phyloP scores from a whole-genome alignment of 805 yeast genomes.

The Candida broadrunensis region DNA sequence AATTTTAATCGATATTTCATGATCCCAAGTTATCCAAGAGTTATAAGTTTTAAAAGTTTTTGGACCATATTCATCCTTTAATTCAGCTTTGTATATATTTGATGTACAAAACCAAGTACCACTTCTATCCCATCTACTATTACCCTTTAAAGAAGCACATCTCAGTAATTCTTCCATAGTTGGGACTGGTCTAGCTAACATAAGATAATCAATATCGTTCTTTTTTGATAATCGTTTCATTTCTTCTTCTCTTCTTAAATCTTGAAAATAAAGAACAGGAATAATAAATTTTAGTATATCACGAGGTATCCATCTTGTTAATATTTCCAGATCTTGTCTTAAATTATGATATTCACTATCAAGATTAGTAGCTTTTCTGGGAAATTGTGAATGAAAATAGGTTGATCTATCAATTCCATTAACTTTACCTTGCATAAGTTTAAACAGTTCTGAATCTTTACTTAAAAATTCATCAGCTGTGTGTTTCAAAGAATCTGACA shows the following conservation, averaged over 20 bases:
- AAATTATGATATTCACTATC: constrained; percentile 16
- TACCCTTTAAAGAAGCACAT: constrained; percentile 11
- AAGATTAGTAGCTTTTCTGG: constrained; percentile 14
- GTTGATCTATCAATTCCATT: constrained; percentile 8
- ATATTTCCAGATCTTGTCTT: constrained; percentile 11
- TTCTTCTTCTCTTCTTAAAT: constrained; percentile 10
- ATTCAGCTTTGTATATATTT: constrained; percentile 1
- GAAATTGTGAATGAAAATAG: constrained; percentile 14
- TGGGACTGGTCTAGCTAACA: constrained; percentile 15
- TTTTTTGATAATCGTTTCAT: constrained; percentile 5
- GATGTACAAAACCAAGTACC: constrained; percentile 19
- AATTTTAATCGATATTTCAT: constrained; percentile 3
- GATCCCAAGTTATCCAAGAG: constrained; percentile 18
- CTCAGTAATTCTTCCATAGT: constrained; percentile 12
- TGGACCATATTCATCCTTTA: constrained; percentile 12
- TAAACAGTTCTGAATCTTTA: background rate
- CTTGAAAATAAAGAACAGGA: constrained; percentile 17
- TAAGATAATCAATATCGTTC: constrained; percentile 1
- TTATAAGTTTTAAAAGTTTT: constrained; percentile 13
- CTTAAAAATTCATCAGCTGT: background rate
- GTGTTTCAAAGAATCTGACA: background rate
- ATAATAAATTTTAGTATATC: constrained; percentile 13
- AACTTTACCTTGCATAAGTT: background rate
- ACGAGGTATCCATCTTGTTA: constrained; percentile 17
- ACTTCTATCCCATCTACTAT: constrained; percentile 14